Percentiles rank a stretch among this genome's conserved stretches.
Conservation (phyloP, 2,329 filamentous ascomycete species). For the Aspergillus tanneri region DNA sequence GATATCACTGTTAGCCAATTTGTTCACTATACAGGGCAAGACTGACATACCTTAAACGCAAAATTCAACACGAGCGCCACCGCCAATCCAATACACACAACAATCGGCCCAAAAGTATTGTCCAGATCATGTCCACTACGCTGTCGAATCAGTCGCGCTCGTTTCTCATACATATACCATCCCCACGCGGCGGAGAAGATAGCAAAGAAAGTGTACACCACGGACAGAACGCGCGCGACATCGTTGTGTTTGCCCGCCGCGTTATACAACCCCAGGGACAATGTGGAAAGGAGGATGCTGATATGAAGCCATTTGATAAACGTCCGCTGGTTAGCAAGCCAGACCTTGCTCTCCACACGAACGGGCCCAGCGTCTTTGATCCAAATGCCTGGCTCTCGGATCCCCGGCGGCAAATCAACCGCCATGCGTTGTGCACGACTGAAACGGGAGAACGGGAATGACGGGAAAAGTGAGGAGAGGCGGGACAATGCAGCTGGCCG, state of each 20-base stretch:
- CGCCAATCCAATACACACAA: conserved; percentile 77
- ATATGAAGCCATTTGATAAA: conserved; percentile 99
- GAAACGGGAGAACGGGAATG: conserved; percentile 79
- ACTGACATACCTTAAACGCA: conserved; percentile 63
- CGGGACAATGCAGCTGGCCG: conserved; percentile 53
- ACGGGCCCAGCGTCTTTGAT: conserved; percentile 93
- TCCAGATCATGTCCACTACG: conserved; percentile 93
- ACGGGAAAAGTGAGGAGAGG: conserved; percentile 72
- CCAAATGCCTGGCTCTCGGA: conserved; percentile 80
- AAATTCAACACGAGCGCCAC: conserved; percentile 83
- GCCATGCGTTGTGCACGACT: conserved; percentile 55
- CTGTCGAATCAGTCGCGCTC: conserved; percentile 75
- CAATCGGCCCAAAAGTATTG: conserved; percentile 77
- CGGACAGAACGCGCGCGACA: conserved; percentile 75
- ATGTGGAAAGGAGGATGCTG: conserved; percentile 76
- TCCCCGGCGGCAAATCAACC: conserved; percentile 73
- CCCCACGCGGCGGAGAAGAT: conserved; percentile 85
- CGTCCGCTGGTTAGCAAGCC: conserved; percentile 96
- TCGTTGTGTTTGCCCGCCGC: conserved; percentile 72
- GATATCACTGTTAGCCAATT: conserved; percentile 15
- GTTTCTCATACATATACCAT: conserved; percentile 74
- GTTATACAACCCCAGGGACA: conserved; percentile 84
- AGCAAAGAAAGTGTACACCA: conserved; percentile 78
- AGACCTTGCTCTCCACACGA: conserved; percentile 95
- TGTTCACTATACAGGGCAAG: background rate